Percentiles rank a stretch among this genome's conserved stretches.
Evolutionary conservation across 2,329 filamentous ascomycete species (phyloP).

Genomic region (Thielaviopsis musarum): DNA sequence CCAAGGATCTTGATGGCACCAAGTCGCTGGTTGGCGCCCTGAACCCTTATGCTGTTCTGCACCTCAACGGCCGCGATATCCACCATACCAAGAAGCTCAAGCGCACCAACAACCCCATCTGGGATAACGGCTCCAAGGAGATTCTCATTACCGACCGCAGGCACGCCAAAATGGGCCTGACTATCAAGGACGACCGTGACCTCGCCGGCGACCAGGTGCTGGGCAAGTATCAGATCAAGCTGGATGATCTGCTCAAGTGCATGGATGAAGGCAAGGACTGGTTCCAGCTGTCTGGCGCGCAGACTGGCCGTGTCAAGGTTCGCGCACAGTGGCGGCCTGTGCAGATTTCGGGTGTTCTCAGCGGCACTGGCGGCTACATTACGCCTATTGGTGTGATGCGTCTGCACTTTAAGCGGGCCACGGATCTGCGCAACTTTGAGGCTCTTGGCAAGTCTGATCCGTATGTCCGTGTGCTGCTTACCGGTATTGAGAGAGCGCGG

Average conservation of each 20-base stretch:
- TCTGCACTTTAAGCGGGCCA: slow-evolving; percentile 74
- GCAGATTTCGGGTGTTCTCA: slow-evolving; percentile 58
- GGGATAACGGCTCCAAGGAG: slow-evolving; percentile 83
- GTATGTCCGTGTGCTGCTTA: slow-evolving; percentile 75
- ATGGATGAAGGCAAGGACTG: slow-evolving; percentile 90
- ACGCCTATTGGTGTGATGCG: slow-evolving; percentile 92
- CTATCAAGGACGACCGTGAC: slow-evolving; percentile 91
- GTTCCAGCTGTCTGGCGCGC: slow-evolving; percentile 73
- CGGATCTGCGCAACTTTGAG: slow-evolving; percentile 77
- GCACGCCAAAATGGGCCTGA: slow-evolving; percentile 73
- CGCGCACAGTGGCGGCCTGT: slow-evolving; percentile 92
- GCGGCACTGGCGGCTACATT: slow-evolving; percentile 73
- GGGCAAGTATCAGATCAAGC: slow-evolving; percentile 85
- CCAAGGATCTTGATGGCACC: slow-evolving; percentile 82
- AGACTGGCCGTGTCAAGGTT: slow-evolving; percentile 77
- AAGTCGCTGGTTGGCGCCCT: slow-evolving; percentile 85
- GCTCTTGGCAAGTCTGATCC: slow-evolving; percentile 94
- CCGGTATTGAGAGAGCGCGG: slow-evolving; percentile 75
- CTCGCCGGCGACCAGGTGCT: slow-evolving; percentile 66
- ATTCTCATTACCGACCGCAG: slow-evolving; percentile 89
- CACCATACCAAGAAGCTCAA: slow-evolving; percentile 85
- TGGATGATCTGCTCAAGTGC: slow-evolving; percentile 81
- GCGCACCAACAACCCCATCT: slow-evolving; percentile 93
- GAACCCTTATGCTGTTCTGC: slow-evolving; percentile 75
- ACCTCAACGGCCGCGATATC: slow-evolving; percentile 84